Conservation (phyloP, 805 yeast genomes). For the Candida chilensis region DNA sequence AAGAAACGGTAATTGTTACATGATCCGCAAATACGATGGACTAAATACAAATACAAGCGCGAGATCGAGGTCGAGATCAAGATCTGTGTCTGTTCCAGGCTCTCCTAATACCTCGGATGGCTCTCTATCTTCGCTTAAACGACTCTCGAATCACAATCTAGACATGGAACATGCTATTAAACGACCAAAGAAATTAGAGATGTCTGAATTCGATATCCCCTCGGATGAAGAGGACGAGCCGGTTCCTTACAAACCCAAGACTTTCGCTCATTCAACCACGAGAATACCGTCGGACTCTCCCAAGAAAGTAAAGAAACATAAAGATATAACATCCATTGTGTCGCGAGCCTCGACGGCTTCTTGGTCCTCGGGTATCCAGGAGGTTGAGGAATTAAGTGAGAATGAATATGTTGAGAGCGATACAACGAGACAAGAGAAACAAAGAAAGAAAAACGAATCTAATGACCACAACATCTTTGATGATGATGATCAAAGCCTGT, state of each 20-base stretch:
- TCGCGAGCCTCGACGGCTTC: neutral
- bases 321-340: no score
- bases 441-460: no score
- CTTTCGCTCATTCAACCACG: neutral
- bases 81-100: neutral
- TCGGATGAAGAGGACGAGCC: neutral
- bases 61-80: slow-evolving; percentile 1
- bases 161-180: neutral
- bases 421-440: no score
- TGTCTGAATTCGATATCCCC: neutral
- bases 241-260: neutral
- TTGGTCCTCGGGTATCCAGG: neutral
- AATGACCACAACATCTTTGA: no score
- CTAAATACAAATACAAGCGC: no score
- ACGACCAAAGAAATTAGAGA: neutral
- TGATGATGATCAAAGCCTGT: no score
- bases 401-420: no score
- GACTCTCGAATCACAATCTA: neutral
- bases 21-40: no score
- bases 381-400: no score
- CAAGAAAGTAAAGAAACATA: neutral
- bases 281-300: neutral
- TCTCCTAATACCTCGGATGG: neutral
- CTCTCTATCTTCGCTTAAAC: neutral
- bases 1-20: no score